Evolutionary conservation across 202 grass and related monocot genomes (phyloP), one percentile per base, ranked within the genome.

Genomic region (Zoysia matrella): DNA sequence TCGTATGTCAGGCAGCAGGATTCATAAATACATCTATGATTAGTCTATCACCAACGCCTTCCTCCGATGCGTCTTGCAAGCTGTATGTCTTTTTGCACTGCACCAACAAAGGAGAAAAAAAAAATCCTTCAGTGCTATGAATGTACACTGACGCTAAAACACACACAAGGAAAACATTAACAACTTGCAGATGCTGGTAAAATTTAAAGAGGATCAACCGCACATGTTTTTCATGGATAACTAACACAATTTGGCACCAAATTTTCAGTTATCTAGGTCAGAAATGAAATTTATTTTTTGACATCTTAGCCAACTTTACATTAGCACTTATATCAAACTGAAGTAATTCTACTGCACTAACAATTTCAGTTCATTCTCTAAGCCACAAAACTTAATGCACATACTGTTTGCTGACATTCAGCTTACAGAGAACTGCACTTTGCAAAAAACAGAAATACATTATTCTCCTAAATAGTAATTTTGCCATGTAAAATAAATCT

Each of bases 21-120:
- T 36, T 36, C 30, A 36, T 36, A 36, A 36, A 36, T 36, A 36
- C 30, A 36, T 36, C 30, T 36, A 36, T 36, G 30, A 36, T 36
- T 36, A 36, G 30, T 36, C 30, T 36, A 36, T 36, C 30, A 36
- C 30, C 30, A 36, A 36, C 30, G 30, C 30, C 30, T 36, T 36
- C 30, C 30, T 36, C 30, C 30, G 30, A 36, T 36, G 30, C 30
- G 30, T 36, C 91, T 92, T 8, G 90, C 96, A 11, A 98, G 87
- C 18, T 95, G 87, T 3, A 98, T 89, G 85, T 98, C 96, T 81
- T 81, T 93, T 76, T 85, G 70, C 96, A 95, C 96, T 98, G 89
- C 41, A 88, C 36, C 61, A 84, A 40, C 9, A 30, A 76, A 65
- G 60, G 60, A 51, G 30, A 46, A 14, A 13, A 1, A 22, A 36